Conservation (phyloP, 2,329 filamentous ascomycete species). For the Exophiala viscosa region DNA sequence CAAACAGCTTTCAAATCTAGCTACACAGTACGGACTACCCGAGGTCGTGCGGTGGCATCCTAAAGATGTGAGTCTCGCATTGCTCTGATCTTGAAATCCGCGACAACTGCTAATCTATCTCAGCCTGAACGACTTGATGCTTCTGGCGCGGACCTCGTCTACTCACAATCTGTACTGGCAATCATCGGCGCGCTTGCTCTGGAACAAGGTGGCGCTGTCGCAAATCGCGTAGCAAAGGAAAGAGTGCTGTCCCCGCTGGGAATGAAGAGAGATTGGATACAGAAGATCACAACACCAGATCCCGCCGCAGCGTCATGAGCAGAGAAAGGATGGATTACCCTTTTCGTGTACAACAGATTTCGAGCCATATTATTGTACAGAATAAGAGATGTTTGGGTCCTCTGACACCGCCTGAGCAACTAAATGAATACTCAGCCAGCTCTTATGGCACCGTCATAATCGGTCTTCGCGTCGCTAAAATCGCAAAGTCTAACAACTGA, state of each 20-base stretch:
- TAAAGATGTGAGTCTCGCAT: conserved; percentile 59
- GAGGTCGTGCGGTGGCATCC: conserved; percentile 87
- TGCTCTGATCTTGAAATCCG: background rate
- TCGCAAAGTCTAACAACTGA: conserved; percentile 64
- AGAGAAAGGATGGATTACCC: background rate
- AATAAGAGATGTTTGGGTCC: conserved; percentile 61
- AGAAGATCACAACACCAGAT: conserved; percentile 23
- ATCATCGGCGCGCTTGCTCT: conserved; percentile 86
- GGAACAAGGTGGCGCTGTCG: conserved; percentile 76
- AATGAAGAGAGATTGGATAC: conserved; percentile 32
- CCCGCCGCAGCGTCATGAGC: conserved; percentile 15
- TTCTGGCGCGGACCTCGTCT: conserved; percentile 71
- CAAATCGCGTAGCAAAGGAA: conserved; percentile 70
- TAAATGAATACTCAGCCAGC: conserved; percentile 61
- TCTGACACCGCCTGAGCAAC: conserved; percentile 84
- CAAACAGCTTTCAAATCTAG: conserved; percentile 64
- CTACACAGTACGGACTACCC: conserved; percentile 64
- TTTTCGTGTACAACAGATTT: conserved; percentile 7
- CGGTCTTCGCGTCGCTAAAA: conserved; percentile 57
- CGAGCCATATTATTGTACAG: conserved; percentile 14
- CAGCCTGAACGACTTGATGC: conserved; percentile 59
- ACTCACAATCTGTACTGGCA: conserved; percentile 75
- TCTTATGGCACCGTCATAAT: conserved; percentile 63
- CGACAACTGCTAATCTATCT: conserved; percentile 1
- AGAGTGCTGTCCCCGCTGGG: conserved; percentile 61